These are phyloP conservation scores for Tribonema minus DNA, from an alignment of 108 stramenopile species.

Conservation along the genomic window DNA sequence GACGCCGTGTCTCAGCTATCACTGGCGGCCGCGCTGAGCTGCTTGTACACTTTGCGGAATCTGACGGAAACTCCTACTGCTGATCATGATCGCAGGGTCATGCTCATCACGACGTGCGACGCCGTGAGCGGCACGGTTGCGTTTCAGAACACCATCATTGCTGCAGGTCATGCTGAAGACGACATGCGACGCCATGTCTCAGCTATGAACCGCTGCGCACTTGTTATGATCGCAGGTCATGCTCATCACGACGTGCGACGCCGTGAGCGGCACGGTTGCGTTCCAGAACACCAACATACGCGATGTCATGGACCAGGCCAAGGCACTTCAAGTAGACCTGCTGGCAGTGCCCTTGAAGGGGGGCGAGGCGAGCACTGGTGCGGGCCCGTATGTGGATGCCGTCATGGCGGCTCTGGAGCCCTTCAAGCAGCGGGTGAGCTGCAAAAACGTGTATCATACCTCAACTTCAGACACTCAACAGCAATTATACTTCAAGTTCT, in stretches of 20 bases:
- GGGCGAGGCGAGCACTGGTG: conserved; percentile 50
- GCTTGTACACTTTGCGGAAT: too few relatives aligned
- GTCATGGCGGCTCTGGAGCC: conserved; percentile 59
- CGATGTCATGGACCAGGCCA: conserved; percentile 66
- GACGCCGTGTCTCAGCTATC: too few relatives aligned
- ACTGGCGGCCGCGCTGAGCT: too few relatives aligned
- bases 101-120: conserved; percentile 84
- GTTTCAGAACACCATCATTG: conserved; percentile 76
- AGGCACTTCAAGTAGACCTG: conserved; percentile 65
- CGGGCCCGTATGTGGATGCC: conserved; percentile 60
- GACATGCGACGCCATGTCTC: conserved; percentile 75
- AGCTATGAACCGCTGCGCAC: too few relatives aligned
- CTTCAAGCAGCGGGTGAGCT: background rate
- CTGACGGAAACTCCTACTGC: too few relatives aligned
- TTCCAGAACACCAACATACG: conserved; percentile 76
- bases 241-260: conserved; percentile 82
- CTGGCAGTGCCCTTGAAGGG: conserved; percentile 73
- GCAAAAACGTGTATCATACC: background rate
- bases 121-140: conserved; percentile 69
- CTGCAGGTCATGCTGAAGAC: conserved; percentile 64
- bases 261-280: conserved; percentile 67
- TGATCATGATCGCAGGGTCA: too few relatives aligned
- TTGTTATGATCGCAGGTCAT: conserved; percentile 47
- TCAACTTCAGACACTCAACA: too few relatives aligned
- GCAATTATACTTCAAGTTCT: too few relatives aligned